Conservation (phyloP, 2,329 filamentous ascomycete species). For the Didymella segeticola region DNA sequence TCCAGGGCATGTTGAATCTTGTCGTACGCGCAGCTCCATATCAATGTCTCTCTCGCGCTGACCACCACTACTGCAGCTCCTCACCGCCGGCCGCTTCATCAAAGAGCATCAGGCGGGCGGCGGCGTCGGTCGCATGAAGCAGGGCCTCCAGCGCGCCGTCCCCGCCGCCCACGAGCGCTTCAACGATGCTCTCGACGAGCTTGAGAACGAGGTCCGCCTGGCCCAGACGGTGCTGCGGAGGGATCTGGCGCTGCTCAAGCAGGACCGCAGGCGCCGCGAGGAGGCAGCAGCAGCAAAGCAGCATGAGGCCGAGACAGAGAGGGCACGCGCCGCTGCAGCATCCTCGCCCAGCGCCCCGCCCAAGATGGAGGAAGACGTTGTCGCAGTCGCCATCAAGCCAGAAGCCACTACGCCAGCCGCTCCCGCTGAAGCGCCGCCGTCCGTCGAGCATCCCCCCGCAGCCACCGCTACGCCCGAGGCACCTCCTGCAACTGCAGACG, state of each 20-base stretch:
- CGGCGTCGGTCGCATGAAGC: slow-evolving; percentile 39
- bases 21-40: slow-evolving; percentile 52
- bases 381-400: slow-evolving; percentile 18
- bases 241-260: slow-evolving; percentile 46
- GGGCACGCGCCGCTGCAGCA: slow-evolving; percentile 39
- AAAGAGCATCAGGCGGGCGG: slow-evolving; percentile 47
- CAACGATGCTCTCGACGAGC: slow-evolving; percentile 59
- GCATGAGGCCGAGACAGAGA: slow-evolving; percentile 43
- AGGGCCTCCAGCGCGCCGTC: slow-evolving; percentile 48
- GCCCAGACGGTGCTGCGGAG: slow-evolving; percentile 45
- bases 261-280: slow-evolving; percentile 46
- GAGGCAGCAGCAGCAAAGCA: slow-evolving; percentile 43
- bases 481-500: slow-evolving; percentile 21
- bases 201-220: slow-evolving; percentile 54
- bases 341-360: slow-evolving; percentile 22
- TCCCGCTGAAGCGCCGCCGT: slow-evolving; percentile 15
- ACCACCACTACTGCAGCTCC: slow-evolving; percentile 42
- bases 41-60: no score
- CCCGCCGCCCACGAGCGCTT: slow-evolving; percentile 53
- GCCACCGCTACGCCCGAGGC: slow-evolving; percentile 17
- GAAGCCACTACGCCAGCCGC: slow-evolving; percentile 22
- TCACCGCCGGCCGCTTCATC: slow-evolving; percentile 55
- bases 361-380: slow-evolving; percentile 14
- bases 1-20: slow-evolving; percentile 57
- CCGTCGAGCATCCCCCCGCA: slow-evolving; percentile 7